Percentiles rank a stretch among this genome's conserved stretches.
Evolutionary conservation across 1,284 basidiomycete genomes (phyloP).

Genomic region (Fistulinella cinereoalba): DNA sequence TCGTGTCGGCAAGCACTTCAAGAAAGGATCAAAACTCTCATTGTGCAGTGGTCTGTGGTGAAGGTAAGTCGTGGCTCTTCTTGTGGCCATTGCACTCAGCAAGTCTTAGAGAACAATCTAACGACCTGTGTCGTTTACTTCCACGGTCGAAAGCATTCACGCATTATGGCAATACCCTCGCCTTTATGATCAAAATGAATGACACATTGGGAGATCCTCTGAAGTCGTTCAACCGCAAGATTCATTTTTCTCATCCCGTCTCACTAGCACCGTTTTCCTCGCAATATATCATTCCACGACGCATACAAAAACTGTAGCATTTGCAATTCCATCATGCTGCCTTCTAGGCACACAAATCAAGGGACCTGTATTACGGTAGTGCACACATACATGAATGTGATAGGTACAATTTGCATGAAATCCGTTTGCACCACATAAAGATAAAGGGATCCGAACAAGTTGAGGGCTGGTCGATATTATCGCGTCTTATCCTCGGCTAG

Average conservation of each 20-base stretch:
- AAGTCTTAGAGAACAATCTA: slow-evolving; percentile 33
- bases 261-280: background rate
- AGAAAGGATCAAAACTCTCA: slow-evolving; percentile 64
- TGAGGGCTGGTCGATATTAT: slow-evolving; percentile 7
- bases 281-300: slow-evolving; percentile 3
- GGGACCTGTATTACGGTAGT: slow-evolving; percentile 10
- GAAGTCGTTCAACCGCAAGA: background rate
- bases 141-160: background rate
- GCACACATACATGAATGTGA: slow-evolving; percentile 11
- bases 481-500: slow-evolving; percentile 78
- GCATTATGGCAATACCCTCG: slow-evolving; percentile 11
- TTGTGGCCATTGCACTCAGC: slow-evolving; percentile 10
- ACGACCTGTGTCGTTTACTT: background rate
- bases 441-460: background rate
- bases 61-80: slow-evolving; percentile 46
- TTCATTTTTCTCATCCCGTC: background rate
- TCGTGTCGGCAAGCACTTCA: slow-evolving; percentile 58
- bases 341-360: background rate
- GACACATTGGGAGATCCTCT: background rate
- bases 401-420: slow-evolving; percentile 10
- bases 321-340: background rate
- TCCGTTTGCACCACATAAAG: background rate
- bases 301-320: slow-evolving; percentile 1
- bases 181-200: background rate
- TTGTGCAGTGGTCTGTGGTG: slow-evolving; percentile 74